phyloP scores from a whole-genome alignment of 1,139 yeast genomes.

The Trichomonascaceae sp. region DNA sequence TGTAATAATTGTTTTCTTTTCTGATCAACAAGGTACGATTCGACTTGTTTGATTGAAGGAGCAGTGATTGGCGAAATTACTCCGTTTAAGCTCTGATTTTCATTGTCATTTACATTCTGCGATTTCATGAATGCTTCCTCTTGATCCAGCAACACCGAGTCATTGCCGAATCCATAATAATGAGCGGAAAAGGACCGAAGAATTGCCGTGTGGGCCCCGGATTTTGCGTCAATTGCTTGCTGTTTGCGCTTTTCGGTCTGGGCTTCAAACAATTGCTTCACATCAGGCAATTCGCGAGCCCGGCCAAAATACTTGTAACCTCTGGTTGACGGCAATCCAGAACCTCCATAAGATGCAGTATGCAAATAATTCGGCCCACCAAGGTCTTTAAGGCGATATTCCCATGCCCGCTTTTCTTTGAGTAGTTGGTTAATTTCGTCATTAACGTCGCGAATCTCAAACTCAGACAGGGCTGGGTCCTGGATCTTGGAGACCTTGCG shows the following conservation, averaged over 20 bases:
- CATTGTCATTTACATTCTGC: not conserved
- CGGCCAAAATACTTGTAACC: slow-evolving; percentile 78
- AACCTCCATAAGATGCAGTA: slow-evolving; percentile 23
- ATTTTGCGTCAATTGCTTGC: slow-evolving; percentile 19
- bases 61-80: slow-evolving; percentile 20
- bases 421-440: slow-evolving; percentile 66
- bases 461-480: slow-evolving; percentile 53
- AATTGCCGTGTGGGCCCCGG: slow-evolving; percentile 20
- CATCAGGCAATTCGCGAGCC: slow-evolving; percentile 77
- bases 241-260: slow-evolving; percentile 22
- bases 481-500: slow-evolving; percentile 56
- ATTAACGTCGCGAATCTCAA: slow-evolving; percentile 64
- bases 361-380: slow-evolving; percentile 61
- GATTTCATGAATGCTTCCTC: slow-evolving; percentile 17
- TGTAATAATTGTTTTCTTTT: slow-evolving; percentile 41
- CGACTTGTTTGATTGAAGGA: slow-evolving; percentile 41
- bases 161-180: slow-evolving; percentile 46
- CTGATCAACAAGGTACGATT: slow-evolving; percentile 42
- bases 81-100: slow-evolving; percentile 12
- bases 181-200: slow-evolving; percentile 29
- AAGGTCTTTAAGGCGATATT: slow-evolving; percentile 56
- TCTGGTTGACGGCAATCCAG: slow-evolving; percentile 32
- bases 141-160: slow-evolving; percentile 27
- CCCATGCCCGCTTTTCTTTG: slow-evolving; percentile 73
- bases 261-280: slow-evolving; percentile 43